phyloP scores from a whole-genome alignment of 139 green algal species.

The Coccomyxa sp. region DNA sequence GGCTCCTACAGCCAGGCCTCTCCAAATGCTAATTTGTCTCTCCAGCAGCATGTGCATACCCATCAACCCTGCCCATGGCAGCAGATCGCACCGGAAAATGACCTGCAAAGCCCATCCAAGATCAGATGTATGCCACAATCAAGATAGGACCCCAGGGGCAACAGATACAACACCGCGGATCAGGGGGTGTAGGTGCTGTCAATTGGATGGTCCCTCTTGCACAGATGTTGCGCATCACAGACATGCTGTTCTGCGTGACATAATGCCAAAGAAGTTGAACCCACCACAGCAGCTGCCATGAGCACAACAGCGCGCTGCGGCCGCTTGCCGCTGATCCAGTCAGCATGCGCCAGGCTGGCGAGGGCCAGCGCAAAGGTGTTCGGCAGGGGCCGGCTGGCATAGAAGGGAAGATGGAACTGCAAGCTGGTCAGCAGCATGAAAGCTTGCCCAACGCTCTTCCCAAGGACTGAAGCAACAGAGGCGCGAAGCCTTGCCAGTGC shows the following conservation, averaged over 20 bases:
- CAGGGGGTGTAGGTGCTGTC: too few species aligned
- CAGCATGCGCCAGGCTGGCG: slow-evolving; percentile 34
- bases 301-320: slow-evolving; percentile 21
- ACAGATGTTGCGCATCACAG: background rate
- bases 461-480: slow-evolving; percentile 10
- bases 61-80: slow-evolving; percentile 58
- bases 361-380: slow-evolving; percentile 74
- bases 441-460: slow-evolving; percentile 1
- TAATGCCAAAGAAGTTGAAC: background rate
- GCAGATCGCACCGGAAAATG: slow-evolving; percentile 72
- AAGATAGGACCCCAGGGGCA: background rate
- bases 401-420: slow-evolving; percentile 88
- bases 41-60: slow-evolving; percentile 57
- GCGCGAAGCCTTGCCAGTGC: slow-evolving; percentile 21
- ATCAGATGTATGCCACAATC: background rate
- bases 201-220: background rate
- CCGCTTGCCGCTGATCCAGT: slow-evolving; percentile 26
- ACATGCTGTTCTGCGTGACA: background rate
- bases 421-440: slow-evolving; percentile 41
- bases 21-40: slow-evolving; percentile 12
- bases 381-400: slow-evolving; percentile 66
- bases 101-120: slow-evolving; percentile 24
- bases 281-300: slow-evolving; percentile 36
- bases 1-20: slow-evolving; percentile 13
- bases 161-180: background rate